Percentiles rank a stretch among this genome's conserved stretches.
These are phyloP conservation scores for Nidula microcarpa DNA, from an alignment of 768 basidiomycete genomes.

Conservation along the genomic window DNA sequence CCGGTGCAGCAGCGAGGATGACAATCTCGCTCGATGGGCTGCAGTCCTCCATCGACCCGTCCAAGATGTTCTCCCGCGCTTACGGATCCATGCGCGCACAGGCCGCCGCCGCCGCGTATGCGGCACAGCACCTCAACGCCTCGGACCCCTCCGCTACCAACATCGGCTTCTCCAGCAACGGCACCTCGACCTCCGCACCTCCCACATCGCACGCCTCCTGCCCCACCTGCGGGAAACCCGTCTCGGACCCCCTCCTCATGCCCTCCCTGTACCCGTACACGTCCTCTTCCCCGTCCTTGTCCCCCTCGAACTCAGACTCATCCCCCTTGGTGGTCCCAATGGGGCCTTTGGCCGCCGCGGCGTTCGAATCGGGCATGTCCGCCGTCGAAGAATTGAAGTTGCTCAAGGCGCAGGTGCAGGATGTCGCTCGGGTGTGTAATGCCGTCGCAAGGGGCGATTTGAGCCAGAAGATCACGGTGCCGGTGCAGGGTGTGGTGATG, in stretches of 20 bases:
- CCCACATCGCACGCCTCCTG: conserved; percentile 44
- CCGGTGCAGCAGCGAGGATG: conserved; percentile 19
- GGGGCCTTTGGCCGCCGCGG: conserved; percentile 58
- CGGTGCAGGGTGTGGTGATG: conserved; percentile 77
- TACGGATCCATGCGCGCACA: conserved; percentile 17
- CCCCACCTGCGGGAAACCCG: conserved; percentile 52
- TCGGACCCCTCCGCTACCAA: neutral
- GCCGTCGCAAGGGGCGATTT: conserved; percentile 76
- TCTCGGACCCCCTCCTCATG: conserved; percentile 42
- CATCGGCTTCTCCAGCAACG: conserved; percentile 7
- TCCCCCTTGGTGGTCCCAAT: conserved; percentile 49
- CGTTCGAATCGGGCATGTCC: conserved; percentile 62
- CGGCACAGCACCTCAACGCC: neutral
- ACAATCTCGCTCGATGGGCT: conserved; percentile 52
- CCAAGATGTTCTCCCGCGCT: conserved; percentile 24
- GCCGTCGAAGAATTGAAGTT: conserved; percentile 76
- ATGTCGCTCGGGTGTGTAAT: conserved; percentile 78
- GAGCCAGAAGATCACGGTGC: conserved; percentile 76
- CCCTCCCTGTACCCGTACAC: too few species aligned
- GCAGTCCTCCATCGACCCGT: conserved; percentile 30
- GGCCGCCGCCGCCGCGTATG: conserved; percentile 9
- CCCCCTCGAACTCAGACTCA: conserved; percentile 12
- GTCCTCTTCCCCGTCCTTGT: conserved; percentile 15
- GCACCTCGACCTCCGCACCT: conserved; percentile 36
- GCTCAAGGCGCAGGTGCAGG: conserved; percentile 81